Evolutionary conservation across 768 basidiomycete genomes (phyloP).

Genomic region (Inosperma sp.): DNA sequence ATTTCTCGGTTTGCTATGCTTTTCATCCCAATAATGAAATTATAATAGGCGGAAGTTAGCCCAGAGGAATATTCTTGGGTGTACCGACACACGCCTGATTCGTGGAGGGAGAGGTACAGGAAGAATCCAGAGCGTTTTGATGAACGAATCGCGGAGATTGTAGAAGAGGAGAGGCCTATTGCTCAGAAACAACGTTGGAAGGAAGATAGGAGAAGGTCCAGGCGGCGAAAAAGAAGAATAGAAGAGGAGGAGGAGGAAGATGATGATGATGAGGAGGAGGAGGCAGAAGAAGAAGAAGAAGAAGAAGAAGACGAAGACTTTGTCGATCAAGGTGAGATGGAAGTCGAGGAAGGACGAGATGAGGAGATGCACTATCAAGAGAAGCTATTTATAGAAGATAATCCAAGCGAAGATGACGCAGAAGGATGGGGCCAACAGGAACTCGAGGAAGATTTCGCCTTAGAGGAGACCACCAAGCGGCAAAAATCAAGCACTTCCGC

Average conservation of each 20-base stretch:
- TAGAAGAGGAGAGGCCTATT: slow-evolving; percentile 21
- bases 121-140: slow-evolving; percentile 34
- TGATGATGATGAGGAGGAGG: neutral
- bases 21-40: neutral
- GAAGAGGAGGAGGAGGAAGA: neutral
- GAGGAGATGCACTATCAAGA: neutral
- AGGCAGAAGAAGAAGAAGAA: slow-evolving; percentile 13
- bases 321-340: slow-evolving; percentile 9
- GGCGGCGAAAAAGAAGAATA: neutral
- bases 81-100: slow-evolving; percentile 38
- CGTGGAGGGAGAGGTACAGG: slow-evolving; percentile 48
- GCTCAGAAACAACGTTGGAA: slow-evolving; percentile 26
- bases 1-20: no score
- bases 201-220: slow-evolving; percentile 18
- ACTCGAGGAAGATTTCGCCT: neutral
- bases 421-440: neutral
- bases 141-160: slow-evolving; percentile 28
- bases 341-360: slow-evolving; percentile 3
- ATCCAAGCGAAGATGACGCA: neutral
- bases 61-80: slow-evolving; percentile 36
- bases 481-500: neutral
- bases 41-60: slow-evolving; percentile 14
- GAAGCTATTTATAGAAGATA: no score
- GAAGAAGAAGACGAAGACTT: slow-evolving; percentile 8
- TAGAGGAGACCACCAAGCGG: neutral